Percentiles rank a stretch among this genome's conserved stretches.
These are phyloP conservation scores for Colletotrichum sidae DNA, from an alignment of 2,329 filamentous ascomycete species.

Conservation along the genomic window DNA sequence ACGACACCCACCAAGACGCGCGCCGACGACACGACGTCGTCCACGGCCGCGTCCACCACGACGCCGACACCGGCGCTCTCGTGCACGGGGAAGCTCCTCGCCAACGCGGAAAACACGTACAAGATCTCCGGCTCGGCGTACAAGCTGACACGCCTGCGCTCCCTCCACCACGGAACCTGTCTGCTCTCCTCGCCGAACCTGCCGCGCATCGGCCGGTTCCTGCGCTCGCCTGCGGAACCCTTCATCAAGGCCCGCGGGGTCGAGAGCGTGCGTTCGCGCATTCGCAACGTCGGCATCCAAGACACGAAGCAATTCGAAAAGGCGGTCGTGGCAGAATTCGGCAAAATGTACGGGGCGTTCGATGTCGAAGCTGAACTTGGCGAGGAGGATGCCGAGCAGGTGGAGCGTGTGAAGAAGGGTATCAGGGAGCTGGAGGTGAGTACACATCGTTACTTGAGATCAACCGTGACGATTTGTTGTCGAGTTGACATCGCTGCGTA, in stretches of 20 bases:
- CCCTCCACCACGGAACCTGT: conserved; percentile 94
- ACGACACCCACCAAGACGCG: background rate
- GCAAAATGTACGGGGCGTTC: conserved; percentile 68
- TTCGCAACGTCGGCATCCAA: conserved; percentile 78
- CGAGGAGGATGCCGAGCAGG: conserved; percentile 58
- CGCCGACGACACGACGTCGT: too few relatives aligned
- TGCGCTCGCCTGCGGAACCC: conserved; percentile 81
- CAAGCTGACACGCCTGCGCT: conserved; percentile 84
- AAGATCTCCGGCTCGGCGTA: conserved; percentile 97
- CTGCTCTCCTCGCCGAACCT: conserved; percentile 84
- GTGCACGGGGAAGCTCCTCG: conserved; percentile 1
- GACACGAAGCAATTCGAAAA: conserved; percentile 56
- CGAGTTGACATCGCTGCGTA: background rate
- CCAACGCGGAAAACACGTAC: conserved; percentile 54
- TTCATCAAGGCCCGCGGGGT: conserved; percentile 87
- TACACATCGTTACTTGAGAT: conserved; percentile 13
- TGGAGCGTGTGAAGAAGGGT: conserved; percentile 68
- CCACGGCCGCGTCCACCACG: too few relatives aligned
- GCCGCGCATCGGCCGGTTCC: conserved; percentile 72
- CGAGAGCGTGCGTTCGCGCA: conserved; percentile 87
- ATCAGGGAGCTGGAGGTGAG: conserved; percentile 71
- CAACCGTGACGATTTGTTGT: too few relatives aligned
- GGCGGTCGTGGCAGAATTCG: conserved; percentile 75
- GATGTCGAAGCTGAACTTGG: conserved; percentile 56
- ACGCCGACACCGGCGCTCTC: background rate